A percentile compares a stretch with the other conserved stretches of the same genome.
Conservation (phyloP, 2,329 filamentous ascomycete species). For the Diaporthe batatas region DNA sequence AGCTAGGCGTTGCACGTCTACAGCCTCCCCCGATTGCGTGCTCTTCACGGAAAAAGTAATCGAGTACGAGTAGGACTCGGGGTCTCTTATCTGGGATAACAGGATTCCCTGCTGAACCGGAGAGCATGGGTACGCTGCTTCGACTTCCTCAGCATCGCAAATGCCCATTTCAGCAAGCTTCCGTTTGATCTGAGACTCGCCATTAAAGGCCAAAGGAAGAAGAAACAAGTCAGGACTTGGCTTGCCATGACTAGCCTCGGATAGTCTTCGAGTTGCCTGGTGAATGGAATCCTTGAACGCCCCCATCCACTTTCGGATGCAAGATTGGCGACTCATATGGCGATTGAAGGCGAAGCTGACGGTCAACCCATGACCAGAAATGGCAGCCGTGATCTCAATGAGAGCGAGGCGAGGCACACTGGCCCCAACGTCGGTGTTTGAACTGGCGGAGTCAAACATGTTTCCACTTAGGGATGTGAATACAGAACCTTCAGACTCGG, state of each 20-base stretch:
- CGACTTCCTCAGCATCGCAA: background rate
- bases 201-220: constrained; percentile 6
- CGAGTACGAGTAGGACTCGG: constrained; percentile 10
- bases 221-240: background rate
- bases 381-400: constrained; percentile 11
- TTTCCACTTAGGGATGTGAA: background rate
- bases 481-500: background rate
- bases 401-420: constrained; percentile 8
- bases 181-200: background rate
- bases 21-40: background rate
- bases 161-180: constrained; percentile 9
- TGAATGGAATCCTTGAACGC: background rate
- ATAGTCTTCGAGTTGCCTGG: background rate
- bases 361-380: constrained; percentile 1
- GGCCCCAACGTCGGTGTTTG: background rate
- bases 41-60: background rate
- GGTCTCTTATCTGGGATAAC: constrained; percentile 4
- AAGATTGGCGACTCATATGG: background rate
- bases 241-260: background rate
- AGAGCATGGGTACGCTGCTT: constrained; percentile 2
- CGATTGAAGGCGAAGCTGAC: constrained; percentile 16
- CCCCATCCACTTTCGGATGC: background rate
- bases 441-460: background rate
- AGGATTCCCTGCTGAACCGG: constrained; percentile 10
- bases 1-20: constrained; percentile 1